Base-by-base conservation (phyloP, 2,329 filamentous ascomycete species). In the Epichloe bromicola region DNA sequence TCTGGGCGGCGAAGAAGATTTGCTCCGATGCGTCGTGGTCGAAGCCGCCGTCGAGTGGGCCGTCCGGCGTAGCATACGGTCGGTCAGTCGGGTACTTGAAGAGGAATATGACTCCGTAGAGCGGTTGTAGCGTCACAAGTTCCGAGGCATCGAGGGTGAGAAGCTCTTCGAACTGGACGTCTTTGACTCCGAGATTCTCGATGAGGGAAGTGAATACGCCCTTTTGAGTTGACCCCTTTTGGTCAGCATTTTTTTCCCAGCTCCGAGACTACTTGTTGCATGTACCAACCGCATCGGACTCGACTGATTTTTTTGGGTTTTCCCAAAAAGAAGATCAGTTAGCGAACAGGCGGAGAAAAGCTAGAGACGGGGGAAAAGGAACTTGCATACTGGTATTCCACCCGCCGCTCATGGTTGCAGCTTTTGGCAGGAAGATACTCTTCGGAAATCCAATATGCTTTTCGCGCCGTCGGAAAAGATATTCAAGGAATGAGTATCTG, bases 181-280 rank as follows among this genome's bases (percentile, higher is more conserved):
- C 82, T 67, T 90, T 86, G 60, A 95, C 90, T 48, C 93, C 93
- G 55, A 98, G 85, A 61, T 76, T 79, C 59, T 96, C 89, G 64
- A 98, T 86, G 55, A 98, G 82, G 63, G 89, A 95, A 57, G 93
- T 98, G 73, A 98, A 98, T 65, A 98, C 90, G 63, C 93, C 93
- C 90, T 4, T 20, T 19, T 20, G 15, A 11, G 26, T 44, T 17
- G 15, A 6, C 10, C 8, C 8, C 3, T 17, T 17, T 26, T 37
- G 19, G 33, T 43, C n/a, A 43, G 39, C 47, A 37, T 7, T 41
- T 10, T 26, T 26, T 26, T 26, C 7, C 6, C 2, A 40, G 4
- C 44, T n/a, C 5, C n/a, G 34, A 20, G 12, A 46, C 37, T 4
- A 8, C 23, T 43, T 47, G n/a, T 11, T 7, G 12, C 30, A 23